Percentiles rank a stretch among this genome's conserved stretches.
These are phyloP conservation scores for Gypsophila paniculata DNA, from an alignment of 179 eudicot genomes.

Conservation along the genomic window DNA sequence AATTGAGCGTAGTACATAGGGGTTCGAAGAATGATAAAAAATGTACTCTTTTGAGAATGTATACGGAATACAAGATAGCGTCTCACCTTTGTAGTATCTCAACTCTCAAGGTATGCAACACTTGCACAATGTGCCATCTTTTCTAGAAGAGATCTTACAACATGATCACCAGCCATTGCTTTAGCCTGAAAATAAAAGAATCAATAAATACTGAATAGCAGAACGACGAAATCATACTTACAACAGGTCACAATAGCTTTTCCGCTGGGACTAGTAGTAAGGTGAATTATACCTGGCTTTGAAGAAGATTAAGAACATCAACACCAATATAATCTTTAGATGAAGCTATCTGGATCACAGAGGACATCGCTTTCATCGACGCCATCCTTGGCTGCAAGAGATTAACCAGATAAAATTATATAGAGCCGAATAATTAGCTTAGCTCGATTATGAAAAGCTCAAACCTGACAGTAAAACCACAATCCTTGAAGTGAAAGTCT, in stretches of 20 bases:
- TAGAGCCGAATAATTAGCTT: background rate
- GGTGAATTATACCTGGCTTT: conserved; percentile 63
- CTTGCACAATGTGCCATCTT: conserved; percentile 83
- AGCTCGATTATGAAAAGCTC: conserved; percentile 16
- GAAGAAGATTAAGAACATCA: conserved; percentile 85
- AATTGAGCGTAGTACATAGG: background rate
- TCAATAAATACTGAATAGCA: conserved; percentile 7
- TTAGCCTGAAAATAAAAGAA: conserved; percentile 54
- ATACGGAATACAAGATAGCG: background rate
- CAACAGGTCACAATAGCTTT: conserved; percentile 6
- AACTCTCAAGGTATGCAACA: conserved; percentile 85
- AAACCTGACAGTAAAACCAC: conserved; percentile 97
- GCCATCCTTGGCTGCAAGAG: conserved; percentile 80
- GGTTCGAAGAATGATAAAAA: conserved; percentile 1
- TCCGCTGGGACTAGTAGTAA: conserved; percentile 9
- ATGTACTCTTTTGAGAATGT: conserved; percentile 4
- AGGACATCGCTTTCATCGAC: conserved; percentile 79
- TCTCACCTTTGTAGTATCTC: conserved; percentile 85
- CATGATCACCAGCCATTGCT: conserved; percentile 96
- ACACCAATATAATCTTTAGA: conserved; percentile 59
- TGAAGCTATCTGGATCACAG: conserved; percentile 68
- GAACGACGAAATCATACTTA: background rate
- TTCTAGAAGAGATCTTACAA: conserved; percentile 77
- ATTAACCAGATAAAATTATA: background rate
- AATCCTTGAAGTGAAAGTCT: conserved; percentile 89